Evolutionary conservation across 1,139 yeast genomes (phyloP), one percentile per base, ranked within the genome.

Genomic region (Zygosaccharomyces sapae): DNA sequence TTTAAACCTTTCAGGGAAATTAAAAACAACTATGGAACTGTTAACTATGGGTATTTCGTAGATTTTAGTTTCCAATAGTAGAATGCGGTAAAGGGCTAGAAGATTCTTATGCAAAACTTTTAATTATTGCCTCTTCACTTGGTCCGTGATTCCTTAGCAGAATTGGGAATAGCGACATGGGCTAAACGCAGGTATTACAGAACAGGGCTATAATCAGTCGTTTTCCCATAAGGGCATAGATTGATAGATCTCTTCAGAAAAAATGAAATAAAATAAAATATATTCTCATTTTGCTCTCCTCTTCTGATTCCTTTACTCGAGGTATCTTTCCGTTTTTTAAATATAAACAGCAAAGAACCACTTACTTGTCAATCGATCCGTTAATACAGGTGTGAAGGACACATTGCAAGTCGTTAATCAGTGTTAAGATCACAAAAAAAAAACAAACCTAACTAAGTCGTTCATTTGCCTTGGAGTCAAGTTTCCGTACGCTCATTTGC

Each of bases 361-460:
- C 31, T 27, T 9, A 27, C 31, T 27, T 12, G 2, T 27, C n/a
- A 12, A 10, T 27, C 12, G 31, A 24, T 24, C n/a, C 10, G 13
- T 2, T 4, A 8, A 10, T 4, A 7, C 10, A 9, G 18, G 22
- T 10, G 8, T 19, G 4, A 16, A 5, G 7, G 10, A 18, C 22
- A 13, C 12, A 18, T n/a, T n/a, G 12, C 12, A 35, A 19, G 27
- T 19, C 4, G 8, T n/a, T 18, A 35, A 25, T n/a, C 12, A 24
- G 33, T 18, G 22, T n/a, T 13, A 10, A 25, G 13, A 13, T 39
- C 35, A 30, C 5, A 10, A 12, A 10, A 35, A 20, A 24, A 19
- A 29, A 37, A n/a, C 20, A 33, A 34, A 35, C 44, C 51, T 47
- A 46, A 49, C 52, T 46, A 41, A 46, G 46, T 49, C 48, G 44